phyloP scores from a whole-genome alignment of 2,329 filamentous ascomycete genomes.

The Botryotinia globosa region DNA sequence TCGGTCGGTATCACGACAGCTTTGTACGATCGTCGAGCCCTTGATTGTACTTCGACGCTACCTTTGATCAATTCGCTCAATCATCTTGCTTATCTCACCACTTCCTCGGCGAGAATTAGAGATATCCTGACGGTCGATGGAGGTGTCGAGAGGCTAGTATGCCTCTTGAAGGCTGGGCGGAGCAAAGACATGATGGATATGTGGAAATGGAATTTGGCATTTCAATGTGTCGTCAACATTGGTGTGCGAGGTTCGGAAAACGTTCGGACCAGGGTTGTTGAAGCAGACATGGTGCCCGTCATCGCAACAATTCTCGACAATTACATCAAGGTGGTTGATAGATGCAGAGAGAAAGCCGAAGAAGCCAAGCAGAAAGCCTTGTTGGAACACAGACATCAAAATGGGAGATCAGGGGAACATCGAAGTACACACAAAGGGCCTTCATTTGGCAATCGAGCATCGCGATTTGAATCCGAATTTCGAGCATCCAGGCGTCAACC shows the following conservation, averaged over 20 bases:
- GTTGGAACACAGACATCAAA: conserved; percentile 39
- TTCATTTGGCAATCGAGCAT: conserved; percentile 52
- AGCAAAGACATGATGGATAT: conserved; percentile 99
- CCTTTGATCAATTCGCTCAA: conserved; percentile 99
- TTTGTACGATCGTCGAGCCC: conserved; percentile 92
- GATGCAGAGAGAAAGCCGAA: conserved; percentile 82
- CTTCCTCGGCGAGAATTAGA: conserved; percentile 92
- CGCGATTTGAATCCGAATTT: conserved; percentile 56
- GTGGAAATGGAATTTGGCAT: conserved; percentile 99
- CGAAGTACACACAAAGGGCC: conserved; percentile 36
- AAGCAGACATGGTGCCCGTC: conserved; percentile 98
- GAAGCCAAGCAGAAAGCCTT: conserved; percentile 67
- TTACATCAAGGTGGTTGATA: conserved; percentile 95
- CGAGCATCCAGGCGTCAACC: conserved; percentile 70
- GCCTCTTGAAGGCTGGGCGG: conserved; percentile 94
- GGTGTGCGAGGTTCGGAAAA: conserved; percentile 92
- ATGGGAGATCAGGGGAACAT: conserved; percentile 33
- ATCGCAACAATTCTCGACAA: conserved; percentile 98
- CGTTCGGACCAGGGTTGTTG: conserved; percentile 91
- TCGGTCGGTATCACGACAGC: conserved; percentile 98
- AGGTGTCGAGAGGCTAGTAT: conserved; percentile 92
- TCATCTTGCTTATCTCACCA: conserved; percentile 96
- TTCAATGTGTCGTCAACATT: conserved; percentile 99
- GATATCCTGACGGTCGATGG: conserved; percentile 99
- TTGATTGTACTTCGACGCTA: conserved; percentile 96